Evolutionary conservation across 2,329 filamentous ascomycete genomes (phyloP), one percentile per base, ranked within the genome.

Genomic region (Lachnellula occidentalis): DNA sequence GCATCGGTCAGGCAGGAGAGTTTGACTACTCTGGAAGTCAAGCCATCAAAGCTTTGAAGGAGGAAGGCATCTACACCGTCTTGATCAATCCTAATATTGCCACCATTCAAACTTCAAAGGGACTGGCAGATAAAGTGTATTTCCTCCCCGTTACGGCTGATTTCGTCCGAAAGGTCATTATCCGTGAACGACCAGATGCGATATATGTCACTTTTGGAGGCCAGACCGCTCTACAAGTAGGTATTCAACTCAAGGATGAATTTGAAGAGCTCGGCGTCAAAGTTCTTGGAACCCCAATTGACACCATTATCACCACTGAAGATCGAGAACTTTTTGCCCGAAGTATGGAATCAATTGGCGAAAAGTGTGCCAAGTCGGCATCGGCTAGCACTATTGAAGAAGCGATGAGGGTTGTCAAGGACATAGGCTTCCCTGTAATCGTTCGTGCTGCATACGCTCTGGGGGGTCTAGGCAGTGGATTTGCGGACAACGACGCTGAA

Each of bases 1-100:
- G 90, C 72, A 99, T 99, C 71, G 94, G 94, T 14, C 94, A 99
- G 73, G 94, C 94, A 61, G 94, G 94, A 72, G 94, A 99, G 72
- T 99, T 99, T 64, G 94, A 99, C 71, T 99, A 99, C 77, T 97
- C 94, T 51, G 94, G 94, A 60, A 95, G 89, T 72, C 94, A 99
- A 73, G 94, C 92, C 45, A 97, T 99, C 78, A 99, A 99, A 78
- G 94, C 94, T 37, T 71, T 99, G 66, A 97, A 97, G 74, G 88
- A 97, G 72, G 94, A 97, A 74, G 92, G 92, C 58, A 96, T 97
- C 66, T 97, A 96, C 77, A 96, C 94, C 3, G 87, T 99, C 60
- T 78, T 99, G 60, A 97, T 99, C 80, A 99, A 99, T 76, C 94
- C 94, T 55, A 99, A 99, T 71, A 97, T 99, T 70, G 94, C 94